These are phyloP conservation scores for Globisporangium megalacanthum DNA, from an alignment of 352 stramenopile species.

Conservation along the genomic window DNA sequence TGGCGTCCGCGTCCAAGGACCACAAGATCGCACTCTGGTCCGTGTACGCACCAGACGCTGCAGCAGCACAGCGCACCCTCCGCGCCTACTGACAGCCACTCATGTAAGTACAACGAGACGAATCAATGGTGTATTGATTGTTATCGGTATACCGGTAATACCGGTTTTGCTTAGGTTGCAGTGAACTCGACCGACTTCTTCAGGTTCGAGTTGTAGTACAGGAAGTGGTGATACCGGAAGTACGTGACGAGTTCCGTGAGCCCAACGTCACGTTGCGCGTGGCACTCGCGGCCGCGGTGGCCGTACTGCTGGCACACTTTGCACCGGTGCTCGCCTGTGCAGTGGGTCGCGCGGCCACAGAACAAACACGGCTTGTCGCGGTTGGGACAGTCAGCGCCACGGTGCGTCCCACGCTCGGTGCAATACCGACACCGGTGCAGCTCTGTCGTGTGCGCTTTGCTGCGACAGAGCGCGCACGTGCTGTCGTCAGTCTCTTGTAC, in stretches of 20 bases:
- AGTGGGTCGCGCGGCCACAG: conserved; percentile 69
- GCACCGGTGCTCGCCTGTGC: conserved; percentile 76
- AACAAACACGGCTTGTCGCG: conserved; percentile 59
- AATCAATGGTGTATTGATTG: neutral
- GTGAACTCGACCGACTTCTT: conserved; percentile 86
- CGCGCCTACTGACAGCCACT: conserved; percentile 23
- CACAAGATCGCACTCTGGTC: conserved; percentile 74
- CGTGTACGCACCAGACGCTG: conserved; percentile 45
- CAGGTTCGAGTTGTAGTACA: conserved; percentile 87
- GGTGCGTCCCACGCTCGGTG: conserved; percentile 72
- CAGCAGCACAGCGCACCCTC: conserved; percentile 19
- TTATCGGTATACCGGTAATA: neutral
- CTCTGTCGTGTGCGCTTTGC: conserved; percentile 51
- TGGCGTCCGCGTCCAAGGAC: conserved; percentile 77
- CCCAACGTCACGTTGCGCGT: conserved; percentile 74
- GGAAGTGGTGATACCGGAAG: conserved; percentile 84
- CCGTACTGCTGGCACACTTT: conserved; percentile 80
- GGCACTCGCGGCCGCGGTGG: conserved; percentile 78
- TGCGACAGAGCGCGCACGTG: conserved; percentile 57
- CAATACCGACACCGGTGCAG: conserved; percentile 83
- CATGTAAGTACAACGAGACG: neutral
- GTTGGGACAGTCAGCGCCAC: conserved; percentile 66
- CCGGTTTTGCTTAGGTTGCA: conserved; percentile 10
- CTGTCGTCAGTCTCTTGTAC: conserved; percentile 4
- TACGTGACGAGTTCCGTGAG: conserved; percentile 77